phyloP scores from a whole-genome alignment of 2,329 filamentous ascomycete genomes.

The Trichoderma afroharzianum region DNA sequence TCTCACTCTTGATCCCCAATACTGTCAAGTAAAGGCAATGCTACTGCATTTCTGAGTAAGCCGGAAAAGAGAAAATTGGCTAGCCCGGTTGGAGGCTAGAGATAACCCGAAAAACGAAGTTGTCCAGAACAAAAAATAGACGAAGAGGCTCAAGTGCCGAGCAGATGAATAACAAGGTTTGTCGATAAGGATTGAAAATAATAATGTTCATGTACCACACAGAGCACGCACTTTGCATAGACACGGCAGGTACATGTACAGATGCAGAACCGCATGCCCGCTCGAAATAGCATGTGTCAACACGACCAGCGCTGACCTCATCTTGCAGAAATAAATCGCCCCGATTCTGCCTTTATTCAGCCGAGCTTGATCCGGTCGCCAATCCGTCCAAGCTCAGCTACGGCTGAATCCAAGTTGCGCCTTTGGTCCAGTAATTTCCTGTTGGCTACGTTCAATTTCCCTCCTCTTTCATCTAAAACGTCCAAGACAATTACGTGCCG shows the following conservation, averaged over 20 bases:
- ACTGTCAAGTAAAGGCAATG: not conserved
- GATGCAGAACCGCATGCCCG: not conserved
- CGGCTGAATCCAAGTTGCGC: not conserved
- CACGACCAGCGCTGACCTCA: constrained; percentile 8
- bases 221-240: not conserved
- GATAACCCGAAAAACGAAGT: not conserved
- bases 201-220: not conserved
- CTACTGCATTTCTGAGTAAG: not conserved
- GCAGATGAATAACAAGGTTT: not conserved
- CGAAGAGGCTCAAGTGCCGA: not conserved
- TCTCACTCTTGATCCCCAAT: not conserved
- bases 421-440: not conserved
- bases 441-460: not conserved
- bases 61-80: constrained; percentile 1
- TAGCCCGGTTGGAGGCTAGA: not conserved
- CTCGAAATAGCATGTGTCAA: not conserved
- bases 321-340: not conserved
- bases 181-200: not conserved
- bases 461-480: not conserved
- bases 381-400: not conserved
- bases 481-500: not conserved
- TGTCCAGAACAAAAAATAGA: not conserved
- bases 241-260: not conserved
- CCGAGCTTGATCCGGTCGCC: constrained; percentile 19
- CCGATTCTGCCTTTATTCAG: not conserved